These are phyloP conservation scores for Melastoma malabathricum DNA, from an alignment of 345 rosid genomes.

Conservation along the genomic window DNA sequence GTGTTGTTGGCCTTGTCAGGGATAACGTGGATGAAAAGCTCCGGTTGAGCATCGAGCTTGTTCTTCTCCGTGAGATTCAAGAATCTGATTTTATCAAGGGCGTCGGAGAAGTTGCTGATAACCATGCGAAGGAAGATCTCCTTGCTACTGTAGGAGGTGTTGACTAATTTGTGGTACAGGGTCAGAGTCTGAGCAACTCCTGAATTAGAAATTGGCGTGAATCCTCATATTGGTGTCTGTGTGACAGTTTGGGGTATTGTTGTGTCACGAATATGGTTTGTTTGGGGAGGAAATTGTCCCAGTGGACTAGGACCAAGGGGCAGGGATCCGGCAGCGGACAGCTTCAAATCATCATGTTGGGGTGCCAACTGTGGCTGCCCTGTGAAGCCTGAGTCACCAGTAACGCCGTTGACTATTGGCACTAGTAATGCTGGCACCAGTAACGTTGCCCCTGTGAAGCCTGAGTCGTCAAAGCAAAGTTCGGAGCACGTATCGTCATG, in stretches of 20 bases:
- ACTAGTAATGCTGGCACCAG: no score
- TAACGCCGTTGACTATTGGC: no score
- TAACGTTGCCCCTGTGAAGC: no score
- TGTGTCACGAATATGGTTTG: constrained; percentile 34
- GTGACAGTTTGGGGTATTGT: constrained; percentile 46
- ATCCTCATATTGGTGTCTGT: constrained; percentile 39
- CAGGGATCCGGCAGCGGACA: constrained; percentile 12
- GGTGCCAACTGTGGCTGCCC: no score
- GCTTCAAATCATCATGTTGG: no score
- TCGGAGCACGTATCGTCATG: no score
- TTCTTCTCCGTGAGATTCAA: constrained; percentile 81
- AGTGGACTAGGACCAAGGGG: constrained; percentile 40
- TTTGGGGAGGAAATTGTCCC: constrained; percentile 36
- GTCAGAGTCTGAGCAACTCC: constrained; percentile 32
- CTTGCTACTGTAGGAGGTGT: constrained; percentile 72
- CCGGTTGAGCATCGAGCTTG: constrained; percentile 76
- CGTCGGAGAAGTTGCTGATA: constrained; percentile 70
- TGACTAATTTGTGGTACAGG: constrained; percentile 11
- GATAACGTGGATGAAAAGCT: constrained; percentile 63
- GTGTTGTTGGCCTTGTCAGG: constrained; percentile 62
- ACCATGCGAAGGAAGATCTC: constrained; percentile 84
- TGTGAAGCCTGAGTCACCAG: no score
- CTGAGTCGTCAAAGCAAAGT: no score
- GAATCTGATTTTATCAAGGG: constrained; percentile 80
- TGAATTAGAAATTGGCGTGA: constrained; percentile 44